These are phyloP conservation scores for Canavalia ensiformis DNA, from an alignment of 306 rosid genomes.

Conservation along the genomic window DNA sequence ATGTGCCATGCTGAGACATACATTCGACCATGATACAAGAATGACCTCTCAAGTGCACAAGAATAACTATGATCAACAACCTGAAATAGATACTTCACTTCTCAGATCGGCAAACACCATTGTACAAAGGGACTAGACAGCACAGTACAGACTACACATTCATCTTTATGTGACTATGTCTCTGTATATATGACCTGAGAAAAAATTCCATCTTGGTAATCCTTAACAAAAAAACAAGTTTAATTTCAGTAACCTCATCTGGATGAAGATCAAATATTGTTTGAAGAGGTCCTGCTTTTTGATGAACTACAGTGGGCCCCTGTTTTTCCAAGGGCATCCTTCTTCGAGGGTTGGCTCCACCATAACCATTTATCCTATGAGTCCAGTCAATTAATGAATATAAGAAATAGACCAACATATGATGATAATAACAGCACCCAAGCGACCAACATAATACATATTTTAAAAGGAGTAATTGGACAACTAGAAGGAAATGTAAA, in stretches of 20 bases:
- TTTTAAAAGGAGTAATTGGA: conserved; percentile 23
- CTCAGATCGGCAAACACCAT: conserved; percentile 52
- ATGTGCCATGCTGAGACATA: conserved; percentile 93
- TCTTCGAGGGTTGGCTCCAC: conserved; percentile 79
- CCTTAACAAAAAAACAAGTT: conserved; percentile 35
- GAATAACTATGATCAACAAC: conserved; percentile 93
- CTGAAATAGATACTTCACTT: conserved; percentile 62
- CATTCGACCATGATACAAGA: conserved; percentile 99
- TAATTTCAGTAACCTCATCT: conserved; percentile 73
- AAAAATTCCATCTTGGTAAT: conserved; percentile 20
- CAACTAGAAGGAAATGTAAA: conserved; percentile 21
- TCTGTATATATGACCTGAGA: background rate
- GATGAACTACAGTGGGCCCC: conserved; percentile 91
- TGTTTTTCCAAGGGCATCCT: conserved; percentile 73
- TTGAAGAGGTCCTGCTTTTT: conserved; percentile 98
- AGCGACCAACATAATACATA: conserved; percentile 31
- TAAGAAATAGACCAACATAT: conserved; percentile 34
- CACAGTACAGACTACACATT: background rate
- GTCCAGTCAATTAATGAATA: conserved; percentile 40
- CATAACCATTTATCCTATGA: conserved; percentile 76
- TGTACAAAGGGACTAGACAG: conserved; percentile 28
- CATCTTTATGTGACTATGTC: background rate
- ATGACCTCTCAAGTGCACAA: conserved; percentile 99
- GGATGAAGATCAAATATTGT: conserved; percentile 87
- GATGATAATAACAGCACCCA: conserved; percentile 37